phyloP scores from a whole-genome alignment of 805 yeast species.

The Metschnikowia lachancei region DNA sequence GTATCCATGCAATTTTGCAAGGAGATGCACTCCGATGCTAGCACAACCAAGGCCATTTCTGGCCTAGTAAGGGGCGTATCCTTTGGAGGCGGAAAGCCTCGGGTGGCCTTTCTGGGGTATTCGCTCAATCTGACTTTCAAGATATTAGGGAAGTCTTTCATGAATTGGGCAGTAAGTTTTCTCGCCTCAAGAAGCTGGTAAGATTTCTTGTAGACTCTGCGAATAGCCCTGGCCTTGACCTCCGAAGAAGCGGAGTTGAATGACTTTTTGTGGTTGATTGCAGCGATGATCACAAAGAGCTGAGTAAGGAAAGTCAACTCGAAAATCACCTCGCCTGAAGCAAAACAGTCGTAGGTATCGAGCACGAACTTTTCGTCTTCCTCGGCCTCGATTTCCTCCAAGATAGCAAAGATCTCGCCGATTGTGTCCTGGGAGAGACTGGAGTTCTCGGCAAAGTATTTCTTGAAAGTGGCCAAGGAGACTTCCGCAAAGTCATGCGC shows the following conservation, averaged over 20 bases:
- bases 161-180: constrained; percentile 43
- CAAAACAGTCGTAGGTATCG: constrained; percentile 63
- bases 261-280: constrained; percentile 25
- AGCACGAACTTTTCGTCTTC: constrained; percentile 42
- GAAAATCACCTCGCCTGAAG: constrained; percentile 54
- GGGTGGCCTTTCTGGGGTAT: constrained; percentile 44
- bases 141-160: constrained; percentile 31
- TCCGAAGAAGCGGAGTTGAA: constrained; percentile 27
- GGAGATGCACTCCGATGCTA: constrained; percentile 55
- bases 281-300: constrained; percentile 39
- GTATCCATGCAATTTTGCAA: constrained; percentile 40
- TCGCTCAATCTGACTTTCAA: constrained; percentile 37
- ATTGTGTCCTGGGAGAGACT: constrained; percentile 28
- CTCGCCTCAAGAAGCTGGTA: constrained; percentile 56
- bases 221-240: constrained; percentile 27
- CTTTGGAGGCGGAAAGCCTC: constrained; percentile 1
- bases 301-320: constrained; percentile 58
- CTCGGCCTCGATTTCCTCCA: constrained; percentile 34
- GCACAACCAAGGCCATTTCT: constrained; percentile 53
- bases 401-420: constrained; percentile 33
- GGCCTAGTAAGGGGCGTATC: constrained; percentile 19
- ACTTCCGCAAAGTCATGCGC: constrained; percentile 81
- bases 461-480: constrained; percentile 41
- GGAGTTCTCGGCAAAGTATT: constrained; percentile 29
- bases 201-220: constrained; percentile 56